Conservation (phyloP, 129 eudicot genomes). For the Dittrichia graveolens region DNA sequence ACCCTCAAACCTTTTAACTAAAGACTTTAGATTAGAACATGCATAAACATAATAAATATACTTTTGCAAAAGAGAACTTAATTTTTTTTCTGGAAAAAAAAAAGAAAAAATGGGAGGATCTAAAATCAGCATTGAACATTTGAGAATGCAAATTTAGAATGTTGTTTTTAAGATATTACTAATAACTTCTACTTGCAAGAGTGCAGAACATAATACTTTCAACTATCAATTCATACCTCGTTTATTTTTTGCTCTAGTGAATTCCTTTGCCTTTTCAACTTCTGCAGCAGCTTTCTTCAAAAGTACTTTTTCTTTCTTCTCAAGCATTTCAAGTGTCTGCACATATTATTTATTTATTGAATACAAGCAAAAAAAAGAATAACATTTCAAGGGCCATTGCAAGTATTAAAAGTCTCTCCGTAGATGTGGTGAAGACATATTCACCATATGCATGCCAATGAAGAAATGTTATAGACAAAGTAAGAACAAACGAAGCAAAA, state of each 20-base stretch:
- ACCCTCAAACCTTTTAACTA: not conserved
- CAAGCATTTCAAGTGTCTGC: slow-evolving; percentile 60
- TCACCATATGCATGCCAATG: slow-evolving; percentile 16
- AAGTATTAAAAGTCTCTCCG: not conserved
- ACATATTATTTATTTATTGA: not conserved
- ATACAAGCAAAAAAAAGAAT: not conserved
- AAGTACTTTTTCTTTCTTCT: slow-evolving; percentile 58
- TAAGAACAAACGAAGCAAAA: not conserved
- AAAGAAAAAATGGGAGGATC: not conserved
- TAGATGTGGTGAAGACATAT: not conserved
- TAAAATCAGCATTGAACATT: not conserved
- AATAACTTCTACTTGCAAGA: slow-evolving; percentile 12
- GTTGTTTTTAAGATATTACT: not conserved
- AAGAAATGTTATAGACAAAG: not conserved
- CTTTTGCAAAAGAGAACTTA: not conserved
- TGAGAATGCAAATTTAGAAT: not conserved
- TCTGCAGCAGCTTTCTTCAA: slow-evolving; percentile 54
- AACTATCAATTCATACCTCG: slow-evolving; percentile 38
- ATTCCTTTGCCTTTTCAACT: slow-evolving; percentile 61
- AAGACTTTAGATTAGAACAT: not conserved
- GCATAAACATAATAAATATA: not conserved
- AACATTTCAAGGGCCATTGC: not conserved
- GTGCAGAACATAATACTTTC: not conserved
- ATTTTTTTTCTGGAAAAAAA: not conserved
- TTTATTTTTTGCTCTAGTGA: slow-evolving; percentile 54